Evolutionary conservation across 1,139 yeast genomes (phyloP).

Genomic region (Tardiomyces depauwii): DNA sequence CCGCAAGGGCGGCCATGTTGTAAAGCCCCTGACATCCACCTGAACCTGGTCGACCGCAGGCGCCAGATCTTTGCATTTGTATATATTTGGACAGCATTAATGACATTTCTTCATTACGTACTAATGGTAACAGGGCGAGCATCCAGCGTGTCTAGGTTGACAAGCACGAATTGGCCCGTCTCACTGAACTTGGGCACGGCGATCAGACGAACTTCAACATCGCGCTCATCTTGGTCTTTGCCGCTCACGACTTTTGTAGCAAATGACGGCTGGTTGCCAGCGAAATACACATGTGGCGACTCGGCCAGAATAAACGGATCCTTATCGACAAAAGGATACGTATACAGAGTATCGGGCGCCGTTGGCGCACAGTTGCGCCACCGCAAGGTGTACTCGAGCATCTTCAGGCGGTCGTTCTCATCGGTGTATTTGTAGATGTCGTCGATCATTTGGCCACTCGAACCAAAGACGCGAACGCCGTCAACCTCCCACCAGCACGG

Average conservation of each 20-base stretch:
- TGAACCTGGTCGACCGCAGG: too few relatives aligned
- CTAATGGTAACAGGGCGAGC: slow-evolving; percentile 24
- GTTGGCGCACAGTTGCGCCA: slow-evolving; percentile 93
- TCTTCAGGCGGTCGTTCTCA: slow-evolving; percentile 31
- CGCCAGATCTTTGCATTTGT: too few relatives aligned
- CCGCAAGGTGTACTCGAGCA: slow-evolving; percentile 56
- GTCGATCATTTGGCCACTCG: slow-evolving; percentile 74
- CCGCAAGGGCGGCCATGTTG: slow-evolving; percentile 27
- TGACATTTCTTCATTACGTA: background rate
- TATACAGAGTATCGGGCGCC: slow-evolving; percentile 83
- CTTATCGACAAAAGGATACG: slow-evolving; percentile 67
- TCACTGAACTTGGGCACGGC: slow-evolving; percentile 58
- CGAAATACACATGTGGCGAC: slow-evolving; percentile 78
- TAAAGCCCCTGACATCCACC: background rate
- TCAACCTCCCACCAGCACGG: slow-evolving; percentile 60
- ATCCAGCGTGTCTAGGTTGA: slow-evolving; percentile 49
- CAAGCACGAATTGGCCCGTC: slow-evolving; percentile 56
- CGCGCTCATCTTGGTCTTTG: slow-evolving; percentile 23
- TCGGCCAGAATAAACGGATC: slow-evolving; percentile 77
- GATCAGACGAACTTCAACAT: slow-evolving; percentile 38
- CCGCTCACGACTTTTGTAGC: slow-evolving; percentile 30
- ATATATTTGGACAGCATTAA: background rate
- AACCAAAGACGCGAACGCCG: slow-evolving; percentile 50
- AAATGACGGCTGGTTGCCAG: slow-evolving; percentile 68
- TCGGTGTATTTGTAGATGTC: slow-evolving; percentile 57